Evolutionary conservation across 768 basidiomycete species (phyloP).

Genomic region (Naematelia encephala): DNA sequence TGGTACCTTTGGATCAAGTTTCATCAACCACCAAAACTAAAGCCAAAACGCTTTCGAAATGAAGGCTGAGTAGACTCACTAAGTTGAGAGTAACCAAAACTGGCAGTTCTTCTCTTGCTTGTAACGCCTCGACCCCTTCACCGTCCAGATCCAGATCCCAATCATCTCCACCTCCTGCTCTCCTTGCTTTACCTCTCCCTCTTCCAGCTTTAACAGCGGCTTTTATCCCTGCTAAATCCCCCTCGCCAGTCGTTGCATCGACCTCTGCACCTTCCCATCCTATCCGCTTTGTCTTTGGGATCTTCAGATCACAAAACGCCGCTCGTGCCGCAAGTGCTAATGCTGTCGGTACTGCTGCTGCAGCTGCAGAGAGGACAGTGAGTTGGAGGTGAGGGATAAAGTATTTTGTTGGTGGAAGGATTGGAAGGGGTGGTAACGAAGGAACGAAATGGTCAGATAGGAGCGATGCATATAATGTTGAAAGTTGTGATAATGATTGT

Average conservation of each 20-base stretch:
- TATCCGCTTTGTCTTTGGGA: constrained; percentile 45
- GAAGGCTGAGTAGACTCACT: constrained; percentile 25
- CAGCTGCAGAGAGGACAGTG: constrained; percentile 38
- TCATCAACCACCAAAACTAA: not conserved
- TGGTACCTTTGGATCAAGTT: constrained; percentile 30
- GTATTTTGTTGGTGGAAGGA: constrained; percentile 43
- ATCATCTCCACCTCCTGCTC: constrained; percentile 38
- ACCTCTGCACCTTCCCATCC: constrained; percentile 26
- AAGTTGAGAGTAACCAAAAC: constrained; percentile 45
- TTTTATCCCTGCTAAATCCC: constrained; percentile 46
- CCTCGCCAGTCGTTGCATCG: constrained; percentile 17
- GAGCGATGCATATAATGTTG: constrained; percentile 36
- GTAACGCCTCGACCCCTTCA: constrained; percentile 32
- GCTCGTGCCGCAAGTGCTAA: constrained; percentile 43
- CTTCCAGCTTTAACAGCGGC: constrained; percentile 40
- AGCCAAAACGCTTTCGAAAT: no score
- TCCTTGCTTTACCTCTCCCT: constrained; percentile 23
- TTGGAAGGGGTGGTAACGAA: constrained; percentile 42
- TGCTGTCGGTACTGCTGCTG: constrained; percentile 31
- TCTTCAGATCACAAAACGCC: constrained; percentile 40
- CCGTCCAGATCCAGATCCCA: constrained; percentile 48
- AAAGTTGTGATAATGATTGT: constrained; percentile 18
- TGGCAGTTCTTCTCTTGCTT: constrained; percentile 34
- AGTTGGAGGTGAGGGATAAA: constrained; percentile 47
- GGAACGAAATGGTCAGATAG: constrained; percentile 45